phyloP scores from a whole-genome alignment of 208 protist species.

The Wallacemonas sp. region DNA sequence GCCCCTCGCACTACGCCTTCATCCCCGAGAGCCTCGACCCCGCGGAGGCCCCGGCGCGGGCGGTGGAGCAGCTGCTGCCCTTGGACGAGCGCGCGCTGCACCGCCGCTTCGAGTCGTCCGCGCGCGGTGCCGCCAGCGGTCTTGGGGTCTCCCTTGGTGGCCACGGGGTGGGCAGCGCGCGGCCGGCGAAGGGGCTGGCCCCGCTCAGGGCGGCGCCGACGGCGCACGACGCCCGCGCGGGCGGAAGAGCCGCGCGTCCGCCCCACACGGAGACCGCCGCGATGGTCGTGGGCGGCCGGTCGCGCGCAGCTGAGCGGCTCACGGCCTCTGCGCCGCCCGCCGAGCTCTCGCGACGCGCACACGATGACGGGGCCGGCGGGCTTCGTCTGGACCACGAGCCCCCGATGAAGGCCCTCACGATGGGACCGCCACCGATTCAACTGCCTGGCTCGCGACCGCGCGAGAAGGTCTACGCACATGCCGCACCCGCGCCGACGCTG shows the following conservation, averaged over 20 bases:
- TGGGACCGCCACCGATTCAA: background rate
- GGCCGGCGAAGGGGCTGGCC: too few relatives aligned
- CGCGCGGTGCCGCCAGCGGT: background rate
- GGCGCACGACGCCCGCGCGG: background rate
- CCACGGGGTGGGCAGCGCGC: background rate
- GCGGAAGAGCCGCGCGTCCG: too few relatives aligned
- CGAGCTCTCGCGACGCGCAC: too few relatives aligned
- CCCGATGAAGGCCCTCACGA: background rate
- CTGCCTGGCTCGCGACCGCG: background rate
- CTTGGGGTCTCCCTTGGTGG: background rate
- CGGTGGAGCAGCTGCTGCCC: constrained; percentile 2
- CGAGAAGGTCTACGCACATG: background rate
- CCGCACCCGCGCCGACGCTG: too few relatives aligned
- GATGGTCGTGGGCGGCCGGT: background rate
- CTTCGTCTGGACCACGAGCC: background rate
- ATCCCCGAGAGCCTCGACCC: constrained; percentile 12
- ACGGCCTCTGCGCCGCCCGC: too few relatives aligned
- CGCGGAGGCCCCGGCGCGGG: background rate
- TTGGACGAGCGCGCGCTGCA: background rate
- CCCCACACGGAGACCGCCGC: background rate
- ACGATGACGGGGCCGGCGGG: too few relatives aligned
- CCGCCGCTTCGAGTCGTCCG: background rate
- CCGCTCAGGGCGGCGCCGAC: too few relatives aligned
- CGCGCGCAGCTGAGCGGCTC: background rate
- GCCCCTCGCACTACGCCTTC: constrained; percentile 7